Base-by-base conservation (phyloP, 441 rosid species). In the Euphorbia celastroides region DNA sequence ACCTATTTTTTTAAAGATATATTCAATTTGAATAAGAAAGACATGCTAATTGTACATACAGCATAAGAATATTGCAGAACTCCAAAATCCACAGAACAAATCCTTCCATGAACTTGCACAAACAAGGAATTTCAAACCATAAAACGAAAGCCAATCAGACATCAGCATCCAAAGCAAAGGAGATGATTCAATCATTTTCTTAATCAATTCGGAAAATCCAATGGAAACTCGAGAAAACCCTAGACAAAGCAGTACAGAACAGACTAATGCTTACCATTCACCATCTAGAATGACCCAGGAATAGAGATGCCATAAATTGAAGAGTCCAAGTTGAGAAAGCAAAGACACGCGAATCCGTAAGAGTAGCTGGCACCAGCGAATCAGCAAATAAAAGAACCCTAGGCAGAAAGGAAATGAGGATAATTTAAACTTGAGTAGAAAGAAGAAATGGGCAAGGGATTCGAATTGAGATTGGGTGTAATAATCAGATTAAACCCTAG, bases 161-260 rank as follows among this genome's bases (percentile, higher is more conserved):
- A 10, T 36, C 42, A 4, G n/a, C 11, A 51, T 23, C 20, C 23
- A 54, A 11, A 19, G 7, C 6, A 19, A 22, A 23, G 22, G 7
- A 0, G 38, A 17, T 14, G 59, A 64, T 62, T 26, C 20, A 0
- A 44, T 17, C 32, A 62, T n/a, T 46, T 28, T 27, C 19, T 34
- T 46, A 6, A 25, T 26, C 1, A 42, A 26, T 5, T 30, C 32
- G 20, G 9, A 27, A 48, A 19, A 50, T 26, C 44, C 3, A 64
- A 48, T 19, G 26, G 12, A 65, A 56, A 66, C 17, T 26, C 22
- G n/a, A 57, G 62, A 30, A 57, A 58, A 58, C 57, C 70, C 70
- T 67, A 69, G 20, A 51, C 41, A 52, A 1, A 60, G 5, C 26
- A 60, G 31, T 3, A 23, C 3, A 62, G 22, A 38, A 26, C 1